Conservation (phyloP, 2,329 filamentous ascomycete genomes). For the Sphaerulina musiva region DNA sequence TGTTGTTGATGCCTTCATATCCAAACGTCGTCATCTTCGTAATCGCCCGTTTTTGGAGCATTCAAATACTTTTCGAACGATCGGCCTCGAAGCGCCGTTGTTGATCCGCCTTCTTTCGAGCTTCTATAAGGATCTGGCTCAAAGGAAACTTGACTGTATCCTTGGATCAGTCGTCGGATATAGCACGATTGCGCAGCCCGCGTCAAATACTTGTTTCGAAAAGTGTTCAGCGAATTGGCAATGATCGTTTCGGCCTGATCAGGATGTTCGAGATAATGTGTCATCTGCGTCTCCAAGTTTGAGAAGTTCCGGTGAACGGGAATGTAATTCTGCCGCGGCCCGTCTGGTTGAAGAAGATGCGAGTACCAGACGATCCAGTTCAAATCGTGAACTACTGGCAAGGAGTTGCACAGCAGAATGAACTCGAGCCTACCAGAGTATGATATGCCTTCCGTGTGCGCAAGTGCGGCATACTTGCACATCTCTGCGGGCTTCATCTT, state of each 20-base stretch:
- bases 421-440: slow-evolving; percentile 25
- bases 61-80: neutral
- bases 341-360: slow-evolving; percentile 21
- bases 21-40: neutral
- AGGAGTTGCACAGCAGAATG: slow-evolving; percentile 19
- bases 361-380: slow-evolving; percentile 25
- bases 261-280: slow-evolving; percentile 15
- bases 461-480: slow-evolving; percentile 23
- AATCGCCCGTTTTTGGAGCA: neutral
- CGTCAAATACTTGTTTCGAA: slow-evolving; percentile 25
- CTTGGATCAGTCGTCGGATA: slow-evolving; percentile 11
- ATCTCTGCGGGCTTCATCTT: slow-evolving; percentile 19
- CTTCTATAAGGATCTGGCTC: neutral
- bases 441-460: slow-evolving; percentile 20
- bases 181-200: slow-evolving; percentile 28
- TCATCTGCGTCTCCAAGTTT: slow-evolving; percentile 21
- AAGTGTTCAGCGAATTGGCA: slow-evolving; percentile 19
- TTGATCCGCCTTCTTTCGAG: neutral
- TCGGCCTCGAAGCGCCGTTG: neutral
- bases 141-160: slow-evolving; percentile 11
- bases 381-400: slow-evolving; percentile 17
- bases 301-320: slow-evolving; percentile 18
- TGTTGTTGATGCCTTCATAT: no score
- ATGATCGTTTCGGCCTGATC: slow-evolving; percentile 18
- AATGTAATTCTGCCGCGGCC: slow-evolving; percentile 24